Evolutionary conservation across 1,139 yeast genomes (phyloP), one percentile per base, ranked within the genome.

Genomic region (Lodderomyces orthopsilosis): DNA sequence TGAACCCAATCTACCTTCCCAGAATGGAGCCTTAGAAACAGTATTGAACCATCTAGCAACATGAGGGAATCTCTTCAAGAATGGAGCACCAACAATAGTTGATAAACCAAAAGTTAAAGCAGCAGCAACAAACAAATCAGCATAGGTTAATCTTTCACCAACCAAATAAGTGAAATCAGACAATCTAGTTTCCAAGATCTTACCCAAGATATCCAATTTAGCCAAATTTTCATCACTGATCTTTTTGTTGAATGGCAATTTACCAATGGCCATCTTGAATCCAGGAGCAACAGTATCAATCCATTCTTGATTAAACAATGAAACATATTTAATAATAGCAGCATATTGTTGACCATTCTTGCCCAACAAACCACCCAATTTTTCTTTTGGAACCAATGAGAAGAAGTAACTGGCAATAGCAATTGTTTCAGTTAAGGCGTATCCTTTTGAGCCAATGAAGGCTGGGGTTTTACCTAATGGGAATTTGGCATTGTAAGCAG

Each of bases 11-110:
- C 61, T 58, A 42, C 58, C 59, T 54, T 68, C 69, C 58, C 86
- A 68, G 61, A 78, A 67, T 49, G 80, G 80, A 57, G 81, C 74
- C 51, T 76, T 68, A 58, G 66, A 70, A 48, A 91, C 72, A 46
- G 95, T 87, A 62, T 75, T 77, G 79, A 75, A 90, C 96, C 96
- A 91, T 77, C 97, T 85, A 69, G 81, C 71, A 61, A 81, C 98
- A 59, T 78, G 77, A 57, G 88, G 64, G 71, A 93, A 98, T 61
- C 97, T 98, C 52, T 84, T 65, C 45, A 97, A 74, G 59, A 87
- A 61, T 74, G 93, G 80, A 75, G 91, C 97, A 63, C 95, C 94
- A 59, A 84, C 97, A 65, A 93, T 81, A 77, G 78, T 93, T 51
- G 97, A 89, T 82, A 67, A 79, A 85, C 52, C 88, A 65, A 67